These are phyloP conservation scores for Mortierella sp. DNA, from an alignment of 371 early-diverging fungal genomes.

Conservation along the genomic window DNA sequence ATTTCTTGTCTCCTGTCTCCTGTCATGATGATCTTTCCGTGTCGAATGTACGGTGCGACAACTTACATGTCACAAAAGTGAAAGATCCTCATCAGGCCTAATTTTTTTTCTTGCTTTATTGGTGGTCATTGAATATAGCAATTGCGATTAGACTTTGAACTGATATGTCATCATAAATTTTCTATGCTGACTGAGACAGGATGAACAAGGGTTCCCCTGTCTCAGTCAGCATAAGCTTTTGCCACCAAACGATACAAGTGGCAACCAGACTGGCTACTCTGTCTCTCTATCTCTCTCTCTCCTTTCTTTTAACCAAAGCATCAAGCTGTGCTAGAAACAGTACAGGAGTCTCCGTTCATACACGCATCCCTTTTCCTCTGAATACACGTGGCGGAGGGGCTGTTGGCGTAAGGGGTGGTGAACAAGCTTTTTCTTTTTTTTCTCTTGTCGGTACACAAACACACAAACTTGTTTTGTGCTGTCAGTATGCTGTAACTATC, in stretches of 20 bases:
- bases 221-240: background rate
- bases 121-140: background rate
- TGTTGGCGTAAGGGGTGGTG: background rate
- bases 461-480: background rate
- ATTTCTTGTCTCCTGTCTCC: background rate
- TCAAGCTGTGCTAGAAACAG: background rate
- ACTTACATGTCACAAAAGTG: conserved; percentile 32
- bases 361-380: no score
- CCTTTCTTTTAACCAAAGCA: background rate
- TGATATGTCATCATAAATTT: background rate
- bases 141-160: background rate
- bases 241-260: background rate
- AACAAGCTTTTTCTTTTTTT: background rate
- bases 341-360: no score
- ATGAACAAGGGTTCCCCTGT: background rate
- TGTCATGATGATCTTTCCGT: background rate
- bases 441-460: background rate
- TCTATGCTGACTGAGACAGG: background rate
- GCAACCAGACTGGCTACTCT: background rate
- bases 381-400: background rate
- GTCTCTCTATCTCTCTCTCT: background rate
- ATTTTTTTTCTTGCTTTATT: conserved; percentile 12
- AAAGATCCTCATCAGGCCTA: background rate
- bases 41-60: conserved; percentile 1
- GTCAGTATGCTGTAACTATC: background rate